Evolutionary conservation across 345 rosid genomes (phyloP).

Genomic region (Balakata baccata): DNA sequence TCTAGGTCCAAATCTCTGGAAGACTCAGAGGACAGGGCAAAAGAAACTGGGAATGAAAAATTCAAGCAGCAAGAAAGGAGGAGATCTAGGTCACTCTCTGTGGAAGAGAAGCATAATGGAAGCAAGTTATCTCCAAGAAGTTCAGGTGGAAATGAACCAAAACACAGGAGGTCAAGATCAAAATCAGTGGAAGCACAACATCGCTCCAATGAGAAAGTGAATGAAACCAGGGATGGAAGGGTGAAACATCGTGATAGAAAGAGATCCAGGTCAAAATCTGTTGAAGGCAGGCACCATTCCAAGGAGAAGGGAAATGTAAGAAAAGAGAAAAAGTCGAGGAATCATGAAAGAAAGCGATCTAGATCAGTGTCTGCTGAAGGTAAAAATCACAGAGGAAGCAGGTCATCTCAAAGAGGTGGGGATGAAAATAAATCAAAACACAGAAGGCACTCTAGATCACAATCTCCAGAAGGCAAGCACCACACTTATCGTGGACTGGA

Average conservation of each 20-base stretch:
- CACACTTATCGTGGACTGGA: constrained; percentile 38
- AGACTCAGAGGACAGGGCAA: constrained; percentile 36
- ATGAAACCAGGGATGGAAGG: constrained; percentile 40
- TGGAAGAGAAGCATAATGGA: constrained; percentile 37
- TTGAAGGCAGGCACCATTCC: constrained; percentile 43
- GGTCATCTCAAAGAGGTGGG: constrained; percentile 47
- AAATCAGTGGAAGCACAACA: constrained; percentile 40
- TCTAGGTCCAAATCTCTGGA: constrained; percentile 63
- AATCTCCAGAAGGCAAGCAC: constrained; percentile 44
- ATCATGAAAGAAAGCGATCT: constrained; percentile 53
- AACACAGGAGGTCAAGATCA: constrained; percentile 51
- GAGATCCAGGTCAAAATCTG: constrained; percentile 71
- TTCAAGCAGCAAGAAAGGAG: constrained; percentile 35
- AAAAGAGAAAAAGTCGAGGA: constrained; percentile 53
- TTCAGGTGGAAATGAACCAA: constrained; percentile 44
- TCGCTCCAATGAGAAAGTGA: constrained; percentile 34
- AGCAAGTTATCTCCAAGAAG: constrained; percentile 37
- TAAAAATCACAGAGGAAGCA: constrained; percentile 44
- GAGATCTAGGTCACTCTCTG: constrained; percentile 57
- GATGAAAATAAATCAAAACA: constrained; percentile 52
- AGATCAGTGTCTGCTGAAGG: constrained; percentile 61
- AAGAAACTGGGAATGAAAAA: constrained; percentile 40
- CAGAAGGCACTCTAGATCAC: constrained; percentile 52
- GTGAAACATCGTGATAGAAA: constrained; percentile 44
- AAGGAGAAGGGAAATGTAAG: constrained; percentile 43